A percentile compares a stretch with the other conserved stretches of the same genome.
Conservation (phyloP, 345 rosid genomes). For the Pistacia atlantica region DNA sequence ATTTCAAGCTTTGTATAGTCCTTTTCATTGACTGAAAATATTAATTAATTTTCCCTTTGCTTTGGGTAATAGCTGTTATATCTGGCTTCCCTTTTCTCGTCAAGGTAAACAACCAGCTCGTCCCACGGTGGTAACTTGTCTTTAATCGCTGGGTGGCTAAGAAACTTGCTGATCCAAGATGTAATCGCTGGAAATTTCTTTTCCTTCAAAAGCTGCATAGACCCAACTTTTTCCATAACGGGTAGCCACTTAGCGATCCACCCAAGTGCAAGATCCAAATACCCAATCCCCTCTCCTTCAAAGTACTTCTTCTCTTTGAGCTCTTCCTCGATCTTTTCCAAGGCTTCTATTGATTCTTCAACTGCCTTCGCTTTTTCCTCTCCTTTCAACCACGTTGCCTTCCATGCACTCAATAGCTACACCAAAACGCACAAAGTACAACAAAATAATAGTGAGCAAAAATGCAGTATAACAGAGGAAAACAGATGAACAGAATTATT, state of each 20-base stretch:
- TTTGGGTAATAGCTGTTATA: background rate
- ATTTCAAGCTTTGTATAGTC: no score
- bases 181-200: constrained; percentile 13
- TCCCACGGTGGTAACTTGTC: constrained; percentile 17
- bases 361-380: background rate
- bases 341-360: background rate
- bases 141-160: constrained; percentile 14
- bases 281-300: constrained; percentile 13
- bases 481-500: background rate
- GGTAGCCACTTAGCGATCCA: constrained; percentile 21
- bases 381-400: background rate
- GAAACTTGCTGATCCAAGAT: background rate
- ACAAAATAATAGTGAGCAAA: background rate
- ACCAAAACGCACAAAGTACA: no score
- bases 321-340: background rate
- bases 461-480: background rate
- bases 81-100: background rate
- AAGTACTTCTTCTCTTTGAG: background rate
- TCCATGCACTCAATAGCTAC: background rate
- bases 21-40: no score
- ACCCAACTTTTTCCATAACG: constrained; percentile 22
- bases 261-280: constrained; percentile 13
- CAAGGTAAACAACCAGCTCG: background rate
- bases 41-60: no score
- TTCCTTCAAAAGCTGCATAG: constrained; percentile 1